Evolutionary conservation across 257 asterid genomes (phyloP).

Genomic region (Ajuga chamaepitys): DNA sequence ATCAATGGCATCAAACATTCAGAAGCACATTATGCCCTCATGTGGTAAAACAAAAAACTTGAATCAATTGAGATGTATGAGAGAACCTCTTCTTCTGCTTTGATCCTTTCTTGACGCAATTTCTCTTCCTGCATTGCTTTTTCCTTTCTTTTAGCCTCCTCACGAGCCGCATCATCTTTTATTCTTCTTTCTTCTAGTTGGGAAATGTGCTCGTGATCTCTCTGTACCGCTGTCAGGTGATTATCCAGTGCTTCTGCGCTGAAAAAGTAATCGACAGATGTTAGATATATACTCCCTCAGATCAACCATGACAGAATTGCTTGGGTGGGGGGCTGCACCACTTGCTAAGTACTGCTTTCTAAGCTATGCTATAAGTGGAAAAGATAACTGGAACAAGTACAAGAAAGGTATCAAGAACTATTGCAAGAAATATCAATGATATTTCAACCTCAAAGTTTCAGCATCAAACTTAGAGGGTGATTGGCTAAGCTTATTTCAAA

Average conservation of each 20-base stretch:
- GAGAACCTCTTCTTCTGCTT: conserved; percentile 81
- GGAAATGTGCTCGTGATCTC: conserved; percentile 83
- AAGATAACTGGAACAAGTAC: background rate
- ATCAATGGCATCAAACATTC: conserved; percentile 1
- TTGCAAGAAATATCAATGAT: too few species aligned
- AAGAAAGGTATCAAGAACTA: background rate
- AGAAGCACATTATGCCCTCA: background rate
- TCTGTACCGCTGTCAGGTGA: conserved; percentile 77
- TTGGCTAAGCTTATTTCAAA: too few species aligned
- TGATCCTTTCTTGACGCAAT: conserved; percentile 49
- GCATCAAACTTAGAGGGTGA: too few species aligned
- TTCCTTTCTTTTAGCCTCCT: conserved; percentile 80
- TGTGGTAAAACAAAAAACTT: conserved; percentile 1
- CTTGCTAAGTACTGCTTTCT: background rate
- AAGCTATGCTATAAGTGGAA: background rate
- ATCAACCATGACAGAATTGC: background rate
- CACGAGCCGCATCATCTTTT: conserved; percentile 87
- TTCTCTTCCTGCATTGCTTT: conserved; percentile 65
- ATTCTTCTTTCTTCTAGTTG: conserved; percentile 86
- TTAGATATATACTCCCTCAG: conserved; percentile 15
- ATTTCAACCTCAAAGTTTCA: too few species aligned
- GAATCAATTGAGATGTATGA: background rate
- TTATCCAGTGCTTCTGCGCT: conserved; percentile 96
- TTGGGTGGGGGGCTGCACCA: too few species aligned
- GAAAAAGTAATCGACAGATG: conserved; percentile 16